Evolutionary conservation across 179 eudicot species (phyloP), one percentile per base, ranked within the genome.

Genomic region (Heliamphora pulchella): DNA sequence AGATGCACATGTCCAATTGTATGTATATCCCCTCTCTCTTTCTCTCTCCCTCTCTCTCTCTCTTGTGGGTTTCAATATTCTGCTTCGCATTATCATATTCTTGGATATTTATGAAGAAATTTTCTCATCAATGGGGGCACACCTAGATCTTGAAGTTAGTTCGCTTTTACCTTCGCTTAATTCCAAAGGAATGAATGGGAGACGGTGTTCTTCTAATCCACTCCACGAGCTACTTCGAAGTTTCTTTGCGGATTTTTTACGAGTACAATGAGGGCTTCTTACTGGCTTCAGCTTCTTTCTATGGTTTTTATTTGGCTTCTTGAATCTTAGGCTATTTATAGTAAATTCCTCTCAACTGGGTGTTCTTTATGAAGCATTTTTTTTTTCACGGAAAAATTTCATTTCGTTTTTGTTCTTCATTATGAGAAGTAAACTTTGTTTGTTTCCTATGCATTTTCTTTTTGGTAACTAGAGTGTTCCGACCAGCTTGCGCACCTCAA

Each of bases 1-100:
- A 95, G 86, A 81, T 95, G 87, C 90, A 91, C 69, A 95, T 95
- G 95, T 80, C 98, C 66, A 91, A 87, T 86, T 93, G 98, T 95
- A 89, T 71, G 47, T 51, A 2, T 47, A 14, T 65, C 50, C 31
- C 31, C 31, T 31, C 31, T 31, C 31, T 31, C 31, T 31, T 31
- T 31, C 31, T 31, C 31, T 31, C 31, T 31, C 74, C 50, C 81
- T 63, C n/a, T 64, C 80, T 44, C 8, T 74, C 70, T 51, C 10
- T 59, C 43, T 31, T 7, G 3, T 76, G 68, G 79, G 78, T n/a
- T 59, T 58, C 8, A 41, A 43, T 10, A 57, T 43, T 76, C 8
- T 20, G n/a, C n/a, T 43, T 15, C 5, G 3, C 48, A 5, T 48
- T 3, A 13, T 20, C 0, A 31, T 13, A 48, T 6, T 4, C 39